phyloP scores from a whole-genome alignment of 148 eudicot genomes.

The Camellia japonica region DNA sequence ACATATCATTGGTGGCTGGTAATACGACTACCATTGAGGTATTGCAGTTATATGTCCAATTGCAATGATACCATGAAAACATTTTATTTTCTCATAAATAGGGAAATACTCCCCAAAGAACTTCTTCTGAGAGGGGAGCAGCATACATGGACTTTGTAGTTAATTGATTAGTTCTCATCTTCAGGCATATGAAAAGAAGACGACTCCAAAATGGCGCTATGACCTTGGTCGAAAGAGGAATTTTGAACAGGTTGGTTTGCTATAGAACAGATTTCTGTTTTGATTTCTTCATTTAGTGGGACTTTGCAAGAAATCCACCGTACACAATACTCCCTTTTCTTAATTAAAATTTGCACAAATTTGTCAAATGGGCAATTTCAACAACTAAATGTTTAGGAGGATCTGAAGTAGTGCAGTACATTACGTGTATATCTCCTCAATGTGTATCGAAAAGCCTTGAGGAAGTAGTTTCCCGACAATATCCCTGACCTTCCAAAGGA shows the following conservation, averaged over 20 bases:
- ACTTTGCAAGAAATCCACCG: neutral
- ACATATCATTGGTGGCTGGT: constrained; percentile 76
- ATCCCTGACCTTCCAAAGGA: constrained; percentile 2
- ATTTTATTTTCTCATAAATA: neutral
- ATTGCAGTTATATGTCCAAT: neutral
- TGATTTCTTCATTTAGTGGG: neutral
- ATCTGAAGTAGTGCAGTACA: neutral
- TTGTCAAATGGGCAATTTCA: neutral
- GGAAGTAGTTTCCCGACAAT: neutral
- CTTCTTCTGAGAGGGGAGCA: neutral
- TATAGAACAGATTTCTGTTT: neutral
- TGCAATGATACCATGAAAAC: neutral
- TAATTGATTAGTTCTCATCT: constrained; percentile 12
- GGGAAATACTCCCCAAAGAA: neutral
- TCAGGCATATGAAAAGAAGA: constrained; percentile 94
- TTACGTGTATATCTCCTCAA: neutral
- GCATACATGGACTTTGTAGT: neutral
- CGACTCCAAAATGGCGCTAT: constrained; percentile 85
- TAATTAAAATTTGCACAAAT: neutral
- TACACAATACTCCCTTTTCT: neutral
- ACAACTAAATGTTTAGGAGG: neutral
- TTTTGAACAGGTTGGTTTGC: constrained; percentile 79
- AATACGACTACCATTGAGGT: constrained; percentile 99
- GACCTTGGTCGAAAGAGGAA: constrained; percentile 94
- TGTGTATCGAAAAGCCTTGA: neutral